Base-by-base conservation (phyloP, 2,329 filamentous ascomycete species). In the Huntiella omanensis region DNA sequence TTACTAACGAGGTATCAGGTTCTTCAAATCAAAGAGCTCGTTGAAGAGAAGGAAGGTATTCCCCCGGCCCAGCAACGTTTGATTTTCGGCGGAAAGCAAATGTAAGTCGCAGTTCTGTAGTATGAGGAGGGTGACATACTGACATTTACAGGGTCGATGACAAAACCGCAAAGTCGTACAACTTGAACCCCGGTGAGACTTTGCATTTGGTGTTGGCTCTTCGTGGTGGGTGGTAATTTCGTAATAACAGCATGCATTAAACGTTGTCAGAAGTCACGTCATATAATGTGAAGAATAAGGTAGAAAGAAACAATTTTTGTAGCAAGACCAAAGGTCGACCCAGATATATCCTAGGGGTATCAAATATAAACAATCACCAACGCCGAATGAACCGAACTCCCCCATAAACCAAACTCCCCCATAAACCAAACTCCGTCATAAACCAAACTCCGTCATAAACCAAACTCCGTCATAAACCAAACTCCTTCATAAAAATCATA, bases 21-120 rank as follows among this genome's bases (percentile, higher is more conserved):
- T 55, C 80, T 82, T 36, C 79, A 87, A 62, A 96, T 98, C 71
- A 98, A 98, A 72, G 91, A 96, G 66, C 87, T 88, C 58, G 91
- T 98, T 47, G 91, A 98, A 64, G 91, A 98, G 69, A 96, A 96
- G 67, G 91, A 96, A 61, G 91, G 91, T 48, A 98, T 98, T 56
- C 88, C 91, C 38, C 91, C 91, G 1, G 86, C 91, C 13, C 91
- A 98, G 66, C 91, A 98, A 65, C 80, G 91, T 49, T 69, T 98
- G 54, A 98, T 98, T 58, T 95, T 81, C 60, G 86, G 88, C 46
- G 91, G 91, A 58, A 98, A 98, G 70, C 91, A 98, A 63, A 95
- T 98, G 91, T 95, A 66, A 51, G 69, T 16, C 34, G 5, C 34
- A 13, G 12, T 16, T 36, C 8, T n/a, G 34, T n/a, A 36, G 1